Evolutionary conservation across 1,139 yeast genomes (phyloP).

Genomic region (Pichia sp.): DNA sequence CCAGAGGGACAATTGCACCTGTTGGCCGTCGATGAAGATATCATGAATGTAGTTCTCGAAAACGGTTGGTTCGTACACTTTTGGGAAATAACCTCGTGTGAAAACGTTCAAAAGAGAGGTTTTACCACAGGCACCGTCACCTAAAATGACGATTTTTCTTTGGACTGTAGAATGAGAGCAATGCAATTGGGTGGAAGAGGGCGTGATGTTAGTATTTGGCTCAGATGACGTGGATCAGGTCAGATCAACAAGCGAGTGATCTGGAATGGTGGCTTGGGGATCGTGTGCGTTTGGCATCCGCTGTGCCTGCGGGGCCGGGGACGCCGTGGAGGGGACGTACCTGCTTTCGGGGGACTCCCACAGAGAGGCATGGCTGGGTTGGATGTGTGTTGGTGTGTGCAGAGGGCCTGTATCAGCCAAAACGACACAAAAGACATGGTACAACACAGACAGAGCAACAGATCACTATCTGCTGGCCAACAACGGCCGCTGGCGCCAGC

Average conservation of each 20-base stretch:
- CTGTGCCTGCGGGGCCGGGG: no score
- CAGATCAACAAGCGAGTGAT: no score
- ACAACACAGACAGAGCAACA: no score
- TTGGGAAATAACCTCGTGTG: slow-evolving; percentile 97
- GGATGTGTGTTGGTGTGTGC: no score
- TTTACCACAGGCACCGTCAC: slow-evolving; percentile 97
- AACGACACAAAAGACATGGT: no score
- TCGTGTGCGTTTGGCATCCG: no score
- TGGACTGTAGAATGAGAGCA: slow-evolving; percentile 42
- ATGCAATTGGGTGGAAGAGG: not conserved
- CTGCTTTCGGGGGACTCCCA: slow-evolving; percentile 65
- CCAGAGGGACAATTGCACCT: slow-evolving; percentile 92
- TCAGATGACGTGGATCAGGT: no score
- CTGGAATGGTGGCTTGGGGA: no score
- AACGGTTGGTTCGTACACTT: slow-evolving; percentile 97
- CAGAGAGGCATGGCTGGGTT: slow-evolving; percentile 58
- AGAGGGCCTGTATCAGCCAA: no score
- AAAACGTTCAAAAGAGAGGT: slow-evolving; percentile 92
- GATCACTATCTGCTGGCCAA: no score
- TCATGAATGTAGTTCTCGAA: slow-evolving; percentile 98
- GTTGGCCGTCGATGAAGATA: slow-evolving; percentile 92
- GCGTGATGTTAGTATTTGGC: slow-evolving; percentile 6
- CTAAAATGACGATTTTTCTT: slow-evolving; percentile 92
- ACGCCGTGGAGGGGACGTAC: slow-evolving; percentile 36
- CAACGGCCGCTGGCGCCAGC: no score